phyloP scores from a whole-genome alignment of 306 rosid species.

The Prunus mume region DNA sequence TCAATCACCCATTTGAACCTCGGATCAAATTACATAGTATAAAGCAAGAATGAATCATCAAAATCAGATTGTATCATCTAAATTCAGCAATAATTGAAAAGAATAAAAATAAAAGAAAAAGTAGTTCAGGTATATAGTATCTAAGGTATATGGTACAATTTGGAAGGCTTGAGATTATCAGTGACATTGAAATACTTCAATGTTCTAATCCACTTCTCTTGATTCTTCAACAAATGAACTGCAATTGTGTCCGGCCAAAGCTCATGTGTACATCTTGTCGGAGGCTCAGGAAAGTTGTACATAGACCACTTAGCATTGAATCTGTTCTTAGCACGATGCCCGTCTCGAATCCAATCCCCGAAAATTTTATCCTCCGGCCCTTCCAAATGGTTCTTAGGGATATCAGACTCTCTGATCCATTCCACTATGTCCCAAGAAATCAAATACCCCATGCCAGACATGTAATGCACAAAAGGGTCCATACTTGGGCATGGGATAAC shows the following conservation, averaged over 20 bases:
- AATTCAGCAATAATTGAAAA: neutral
- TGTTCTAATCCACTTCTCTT: conserved; percentile 72
- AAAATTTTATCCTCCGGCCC: conserved; percentile 88
- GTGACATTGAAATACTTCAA: conserved; percentile 72
- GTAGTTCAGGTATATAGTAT: neutral
- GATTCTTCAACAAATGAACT: conserved; percentile 94
- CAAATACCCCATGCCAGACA: conserved; percentile 97
- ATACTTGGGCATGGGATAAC: conserved; percentile 93
- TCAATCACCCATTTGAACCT: neutral
- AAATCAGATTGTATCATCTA: neutral
- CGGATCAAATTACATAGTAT: neutral
- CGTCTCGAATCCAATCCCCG: conserved; percentile 78
- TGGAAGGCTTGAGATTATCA: conserved; percentile 55
- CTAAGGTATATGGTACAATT: conserved; percentile 67
- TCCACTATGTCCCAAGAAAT: conserved; percentile 90
- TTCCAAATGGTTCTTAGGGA: conserved; percentile 62
- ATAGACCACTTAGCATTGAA: conserved; percentile 90
- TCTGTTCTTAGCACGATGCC: conserved; percentile 57
- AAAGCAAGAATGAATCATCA: conserved; percentile 6
- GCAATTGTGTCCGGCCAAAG: conserved; percentile 78
- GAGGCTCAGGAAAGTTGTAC: conserved; percentile 89
- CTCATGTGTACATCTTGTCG: conserved; percentile 68
- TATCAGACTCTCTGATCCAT: conserved; percentile 74
- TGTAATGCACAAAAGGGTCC: conserved; percentile 83
- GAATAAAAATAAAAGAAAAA: conserved; percentile 4